Conservation (phyloP, 2,329 filamentous ascomycete species). For the Byssochlamys sp. region DNA sequence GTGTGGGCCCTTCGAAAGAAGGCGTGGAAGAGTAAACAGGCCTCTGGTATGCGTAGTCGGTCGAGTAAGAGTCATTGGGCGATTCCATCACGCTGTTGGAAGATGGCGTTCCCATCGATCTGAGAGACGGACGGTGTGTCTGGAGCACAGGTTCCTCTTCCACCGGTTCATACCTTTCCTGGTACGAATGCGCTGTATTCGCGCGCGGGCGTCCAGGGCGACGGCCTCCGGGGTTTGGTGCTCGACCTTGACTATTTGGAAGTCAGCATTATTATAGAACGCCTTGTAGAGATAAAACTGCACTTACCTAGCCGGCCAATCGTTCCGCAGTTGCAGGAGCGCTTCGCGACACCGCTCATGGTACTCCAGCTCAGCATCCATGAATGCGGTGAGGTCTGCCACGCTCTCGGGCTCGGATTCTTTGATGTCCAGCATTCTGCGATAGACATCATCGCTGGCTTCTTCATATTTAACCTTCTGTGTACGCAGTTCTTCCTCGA, state of each 20-base stretch:
- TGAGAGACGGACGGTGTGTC: constrained; percentile 45
- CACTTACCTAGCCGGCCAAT: constrained; percentile 56
- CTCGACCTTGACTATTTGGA: constrained; percentile 15
- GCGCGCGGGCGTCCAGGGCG: constrained; percentile 48
- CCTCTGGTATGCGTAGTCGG: constrained; percentile 35
- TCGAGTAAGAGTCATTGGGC: constrained; percentile 33
- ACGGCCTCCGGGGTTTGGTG: constrained; percentile 23
- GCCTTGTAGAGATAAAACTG: background rate
- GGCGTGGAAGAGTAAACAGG: constrained; percentile 43
- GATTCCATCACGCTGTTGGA: constrained; percentile 26
- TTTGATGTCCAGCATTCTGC: constrained; percentile 93
- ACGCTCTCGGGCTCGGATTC: constrained; percentile 79
- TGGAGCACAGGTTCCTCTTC: constrained; percentile 47
- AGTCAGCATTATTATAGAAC: constrained; percentile 7
- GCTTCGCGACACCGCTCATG: constrained; percentile 85
- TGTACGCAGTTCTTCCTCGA: constrained; percentile 82
- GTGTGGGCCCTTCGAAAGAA: constrained; percentile 51
- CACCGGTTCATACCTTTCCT: constrained; percentile 48
- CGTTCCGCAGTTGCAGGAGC: constrained; percentile 57
- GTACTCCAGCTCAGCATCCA: constrained; percentile 83
- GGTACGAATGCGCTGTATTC: constrained; percentile 55
- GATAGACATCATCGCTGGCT: constrained; percentile 78
- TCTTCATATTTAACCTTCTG: constrained; percentile 96
- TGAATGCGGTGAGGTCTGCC: constrained; percentile 65
- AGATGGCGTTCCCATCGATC: constrained; percentile 32